Base-by-base conservation (phyloP, 306 rosid species). In the Quercus berberidifolia region DNA sequence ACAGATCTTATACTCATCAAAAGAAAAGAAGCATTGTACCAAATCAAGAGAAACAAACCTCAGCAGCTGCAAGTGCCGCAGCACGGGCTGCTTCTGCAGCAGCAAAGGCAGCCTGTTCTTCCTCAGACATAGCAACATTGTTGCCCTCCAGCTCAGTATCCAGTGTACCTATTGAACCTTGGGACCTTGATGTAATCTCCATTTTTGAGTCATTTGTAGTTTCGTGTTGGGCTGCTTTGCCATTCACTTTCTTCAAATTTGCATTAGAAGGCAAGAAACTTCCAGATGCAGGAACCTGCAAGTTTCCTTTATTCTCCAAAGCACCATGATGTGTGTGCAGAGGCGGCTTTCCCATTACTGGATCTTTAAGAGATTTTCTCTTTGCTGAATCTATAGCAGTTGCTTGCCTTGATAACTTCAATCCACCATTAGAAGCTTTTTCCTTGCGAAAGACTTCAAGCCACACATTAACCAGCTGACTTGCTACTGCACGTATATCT, bases 41-140 rank as follows among this genome's bases (percentile, higher is more conserved):
- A 80, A 74, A 43, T 49, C 68, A 71, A 76, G 63, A 76, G 78
- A 76, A 69, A 83, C 91, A 89, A 82, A 96, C 99, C 99, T 91
- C 85, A 55, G 94, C 98, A 90, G 98, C 98, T 78, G 98, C 99
- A 87, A 90, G 82, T 46, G 98, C 99, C 35, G 94, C 90, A 65
- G 94, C 90, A 60, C 93, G 97, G 76, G 99, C 99, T 78, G 93
- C 96, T 89, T 93, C 98, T 71, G 98, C 99, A 71, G 94, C 99
- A 78, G 94, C 96, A 74, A 96, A 71, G 52, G 99, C 99, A 85
- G 97, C 91, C 83, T 76, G 88, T 86, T 96, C 99, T 88, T 92
- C 98, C 87, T 96, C 92, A 25, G 98, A 87, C 89, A 93, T 82
- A 60, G 69, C 81, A 81, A 49, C 31, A 75, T 59, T 62, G 43